Evolutionary conservation across 2,329 filamentous ascomycete species (phyloP).

Genomic region (Penicillium digitatum): DNA sequence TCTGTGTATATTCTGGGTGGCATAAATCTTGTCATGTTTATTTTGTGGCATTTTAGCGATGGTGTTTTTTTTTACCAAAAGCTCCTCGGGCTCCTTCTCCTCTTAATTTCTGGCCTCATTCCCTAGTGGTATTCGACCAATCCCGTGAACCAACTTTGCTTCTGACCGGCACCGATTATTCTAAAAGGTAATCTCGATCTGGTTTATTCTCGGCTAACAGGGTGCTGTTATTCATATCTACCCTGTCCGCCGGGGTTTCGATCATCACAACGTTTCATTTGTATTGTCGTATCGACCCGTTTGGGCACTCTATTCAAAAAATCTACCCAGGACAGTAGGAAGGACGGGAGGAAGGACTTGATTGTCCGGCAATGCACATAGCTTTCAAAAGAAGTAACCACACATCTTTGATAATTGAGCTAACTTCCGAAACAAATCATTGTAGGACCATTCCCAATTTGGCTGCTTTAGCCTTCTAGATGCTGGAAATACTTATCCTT

Average conservation of each 20-base stretch:
- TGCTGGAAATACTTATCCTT: no score
- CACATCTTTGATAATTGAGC: no score
- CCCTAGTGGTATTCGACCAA: background rate
- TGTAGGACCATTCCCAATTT: no score
- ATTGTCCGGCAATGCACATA: background rate
- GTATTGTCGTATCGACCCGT: no score
- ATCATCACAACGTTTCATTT: no score
- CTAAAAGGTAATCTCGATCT: no score
- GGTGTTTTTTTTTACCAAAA: slow-evolving; percentile 5
- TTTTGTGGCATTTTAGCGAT: slow-evolving; percentile 9
- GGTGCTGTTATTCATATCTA: background rate
- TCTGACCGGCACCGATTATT: background rate
- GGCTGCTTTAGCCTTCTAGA: no score
- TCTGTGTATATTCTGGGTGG: background rate
- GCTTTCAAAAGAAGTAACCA: background rate
- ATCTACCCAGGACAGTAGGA: background rate
- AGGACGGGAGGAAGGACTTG: no score
- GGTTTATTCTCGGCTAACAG: no score
- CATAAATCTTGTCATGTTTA: background rate
- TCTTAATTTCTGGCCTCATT: background rate
- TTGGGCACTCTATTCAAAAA: background rate
- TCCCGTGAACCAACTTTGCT: background rate
- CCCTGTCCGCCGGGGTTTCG: background rate
- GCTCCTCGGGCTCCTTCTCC: background rate
- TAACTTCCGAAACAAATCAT: background rate